Evolutionary conservation across 2,329 filamentous ascomycete species (phyloP).

Genomic region (Alternaria infectoria): DNA sequence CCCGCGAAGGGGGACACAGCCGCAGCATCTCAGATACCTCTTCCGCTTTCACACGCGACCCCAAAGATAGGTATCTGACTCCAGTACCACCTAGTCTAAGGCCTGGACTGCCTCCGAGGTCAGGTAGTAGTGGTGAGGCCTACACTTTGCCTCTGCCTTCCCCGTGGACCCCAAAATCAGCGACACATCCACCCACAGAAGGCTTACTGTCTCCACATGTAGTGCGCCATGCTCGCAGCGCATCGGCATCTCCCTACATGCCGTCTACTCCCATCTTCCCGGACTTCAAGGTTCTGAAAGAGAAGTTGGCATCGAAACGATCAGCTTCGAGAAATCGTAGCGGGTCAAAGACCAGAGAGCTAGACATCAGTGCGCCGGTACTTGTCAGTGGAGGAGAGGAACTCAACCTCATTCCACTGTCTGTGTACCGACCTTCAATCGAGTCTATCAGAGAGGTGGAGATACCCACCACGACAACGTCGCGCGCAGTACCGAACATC

Average conservation of each 20-base stretch:
- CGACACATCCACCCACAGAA: slow-evolving; percentile 34
- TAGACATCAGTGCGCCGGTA: slow-evolving; percentile 42
- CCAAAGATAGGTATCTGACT: slow-evolving; percentile 74
- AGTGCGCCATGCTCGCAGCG: slow-evolving; percentile 37
- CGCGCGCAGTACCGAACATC: slow-evolving; percentile 19
- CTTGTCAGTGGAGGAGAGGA: slow-evolving; percentile 42
- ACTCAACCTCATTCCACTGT: slow-evolving; percentile 34
- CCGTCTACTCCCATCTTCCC: slow-evolving; percentile 36
- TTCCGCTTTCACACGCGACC: slow-evolving; percentile 77
- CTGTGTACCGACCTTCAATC: slow-evolving; percentile 39
- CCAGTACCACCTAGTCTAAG: slow-evolving; percentile 62
- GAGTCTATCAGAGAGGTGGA: slow-evolving; percentile 19
- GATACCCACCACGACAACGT: slow-evolving; percentile 6
- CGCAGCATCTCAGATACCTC: slow-evolving; percentile 72
- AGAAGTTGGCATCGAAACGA: slow-evolving; percentile 38
- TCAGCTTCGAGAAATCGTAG: slow-evolving; percentile 30
- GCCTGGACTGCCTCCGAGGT: slow-evolving; percentile 24
- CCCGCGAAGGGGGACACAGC: slow-evolving; percentile 64
- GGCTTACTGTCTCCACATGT: slow-evolving; percentile 31
- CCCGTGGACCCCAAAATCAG: slow-evolving; percentile 34
- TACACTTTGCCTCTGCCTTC: slow-evolving; percentile 28
- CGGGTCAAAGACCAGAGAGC: slow-evolving; percentile 30
- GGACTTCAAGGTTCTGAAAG: slow-evolving; percentile 42
- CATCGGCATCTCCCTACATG: slow-evolving; percentile 37
- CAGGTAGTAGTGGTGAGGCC: slow-evolving; percentile 22